Evolutionary conservation across 805 yeast species (phyloP).

Genomic region (Kregervanrija fluxuum): DNA sequence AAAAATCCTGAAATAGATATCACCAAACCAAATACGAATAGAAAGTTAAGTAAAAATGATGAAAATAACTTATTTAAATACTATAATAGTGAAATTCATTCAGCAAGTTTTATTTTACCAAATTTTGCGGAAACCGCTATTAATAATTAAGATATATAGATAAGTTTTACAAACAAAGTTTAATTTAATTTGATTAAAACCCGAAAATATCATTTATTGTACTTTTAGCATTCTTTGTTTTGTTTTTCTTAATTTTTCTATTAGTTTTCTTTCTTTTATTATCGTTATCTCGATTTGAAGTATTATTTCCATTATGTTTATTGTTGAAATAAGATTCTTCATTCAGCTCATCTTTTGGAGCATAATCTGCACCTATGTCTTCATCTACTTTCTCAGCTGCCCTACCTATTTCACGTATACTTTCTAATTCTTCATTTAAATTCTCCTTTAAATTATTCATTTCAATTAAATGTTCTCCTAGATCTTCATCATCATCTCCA

Average conservation of each 20-base stretch:
- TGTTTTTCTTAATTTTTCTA: slow-evolving; percentile 18
- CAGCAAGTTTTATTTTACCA: slow-evolving; percentile 70
- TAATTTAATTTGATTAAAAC: slow-evolving; percentile 16
- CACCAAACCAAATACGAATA: slow-evolving; percentile 35
- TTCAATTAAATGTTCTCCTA: too few relatives aligned
- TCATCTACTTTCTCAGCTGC: slow-evolving; percentile 6
- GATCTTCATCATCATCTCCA: too few relatives aligned
- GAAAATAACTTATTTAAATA: slow-evolving; percentile 52
- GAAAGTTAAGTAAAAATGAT: slow-evolving; percentile 35
- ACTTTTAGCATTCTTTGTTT: slow-evolving; percentile 40
- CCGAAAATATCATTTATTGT: slow-evolving; percentile 78
- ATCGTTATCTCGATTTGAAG: slow-evolving; percentile 1
- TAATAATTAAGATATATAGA: slow-evolving; percentile 9
- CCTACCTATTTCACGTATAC: not conserved
- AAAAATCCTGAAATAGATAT: slow-evolving; percentile 43
- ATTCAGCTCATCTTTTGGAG: slow-evolving; percentile 2
- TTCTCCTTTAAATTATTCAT: too few relatives aligned
- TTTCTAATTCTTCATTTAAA: too few relatives aligned
- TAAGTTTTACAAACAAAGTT: not conserved
- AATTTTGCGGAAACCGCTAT: slow-evolving; percentile 52
- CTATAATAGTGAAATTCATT: slow-evolving; percentile 60
- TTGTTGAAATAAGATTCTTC: not conserved
- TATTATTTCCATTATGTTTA: not conserved
- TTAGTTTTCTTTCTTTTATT: slow-evolving; percentile 1
- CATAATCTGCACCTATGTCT: slow-evolving; percentile 13